phyloP scores from a whole-genome alignment of 257 asterid species.

The Lavandula angustifolia region DNA sequence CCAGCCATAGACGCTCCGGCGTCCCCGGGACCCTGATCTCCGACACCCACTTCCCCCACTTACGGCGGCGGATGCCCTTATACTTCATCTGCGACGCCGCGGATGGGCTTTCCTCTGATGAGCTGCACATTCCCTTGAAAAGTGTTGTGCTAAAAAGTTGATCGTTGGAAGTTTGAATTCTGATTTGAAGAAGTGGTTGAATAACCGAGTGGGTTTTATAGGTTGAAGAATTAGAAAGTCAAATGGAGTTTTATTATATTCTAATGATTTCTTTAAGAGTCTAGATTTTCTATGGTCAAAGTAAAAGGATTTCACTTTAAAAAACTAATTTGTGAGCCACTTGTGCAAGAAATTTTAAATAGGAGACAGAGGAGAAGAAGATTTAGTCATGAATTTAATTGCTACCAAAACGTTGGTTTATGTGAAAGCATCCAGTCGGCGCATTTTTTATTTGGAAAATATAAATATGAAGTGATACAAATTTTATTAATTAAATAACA shows the following conservation, averaged over 20 bases:
- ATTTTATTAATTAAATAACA: background rate
- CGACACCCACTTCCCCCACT: conserved; percentile 97
- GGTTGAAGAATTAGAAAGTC: conserved; percentile 59
- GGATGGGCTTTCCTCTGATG: conserved; percentile 42
- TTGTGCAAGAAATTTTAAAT: conserved; percentile 23
- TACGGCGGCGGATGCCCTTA: conserved; percentile 73
- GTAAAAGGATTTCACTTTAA: conserved; percentile 3
- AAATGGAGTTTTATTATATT: background rate
- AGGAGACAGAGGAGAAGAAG: background rate
- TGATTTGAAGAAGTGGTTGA: background rate
- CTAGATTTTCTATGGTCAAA: conserved; percentile 46
- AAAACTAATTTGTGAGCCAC: background rate
- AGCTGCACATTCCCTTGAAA: conserved; percentile 48
- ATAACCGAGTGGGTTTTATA: conserved; percentile 37
- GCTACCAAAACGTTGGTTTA: background rate
- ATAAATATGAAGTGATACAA: background rate
- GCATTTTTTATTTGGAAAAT: background rate
- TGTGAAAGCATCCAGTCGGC: background rate
- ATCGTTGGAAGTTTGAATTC: background rate
- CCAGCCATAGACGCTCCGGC: conserved; percentile 77
- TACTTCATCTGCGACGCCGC: conserved; percentile 35
- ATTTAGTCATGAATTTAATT: background rate
- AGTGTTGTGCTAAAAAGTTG: background rate
- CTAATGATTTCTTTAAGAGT: conserved; percentile 3
- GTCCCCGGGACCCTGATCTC: conserved; percentile 90